Evolutionary conservation across 257 asterid species (phyloP), one percentile per base, ranked within the genome.

Genomic region (Solanum chmielewskii): DNA sequence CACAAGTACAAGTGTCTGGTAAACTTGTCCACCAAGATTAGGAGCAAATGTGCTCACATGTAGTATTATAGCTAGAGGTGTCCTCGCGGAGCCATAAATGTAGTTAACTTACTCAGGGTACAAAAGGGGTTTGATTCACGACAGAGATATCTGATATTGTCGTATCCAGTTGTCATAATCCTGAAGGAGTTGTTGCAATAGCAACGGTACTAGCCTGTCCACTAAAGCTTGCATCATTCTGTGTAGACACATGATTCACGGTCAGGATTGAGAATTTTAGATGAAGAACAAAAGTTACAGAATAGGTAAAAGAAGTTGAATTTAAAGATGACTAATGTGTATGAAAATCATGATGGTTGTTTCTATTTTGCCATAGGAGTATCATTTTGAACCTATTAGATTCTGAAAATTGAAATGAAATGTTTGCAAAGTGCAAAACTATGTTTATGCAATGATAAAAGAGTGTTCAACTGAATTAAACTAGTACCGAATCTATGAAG

Each of bases 191-290:
- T 95, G 97, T 89, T 94, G 92, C 71, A 91, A 88, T 18, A 92
- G 97, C 89, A 93, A 88, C 1, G 98, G 98, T 14, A 94, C 97
- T 60, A 95, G 90, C 88, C 93, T 90, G 90, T 94, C 98, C 71
- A 95, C 92, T 25, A 94, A 88, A 44, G 98, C 94, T 90, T 95
- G 98, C 95, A 95, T 94, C 95, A 94, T 90, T 87, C 97, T 95
- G 91, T 18, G 83, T 56, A 56, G 80, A 87, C 35, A 90, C 84
- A 73, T 82, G 80, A 82, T 87, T 70, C 47, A 20, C 4, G 37
- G 78, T 86, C 31, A 80, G 70, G 85, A 59, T 80, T 25, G 87
- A 21, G 27, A 59, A 59, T 59, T 59, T 21, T 12, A 74, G 68
- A 29, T 81, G 45, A 23, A 66, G 7, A 11, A 13, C 81, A 39